A percentile compares a stretch with the other conserved stretches of the same genome.
Evolutionary conservation across 2,329 filamentous ascomycete species (phyloP).

Genomic region (Zymoseptoria brevis): DNA sequence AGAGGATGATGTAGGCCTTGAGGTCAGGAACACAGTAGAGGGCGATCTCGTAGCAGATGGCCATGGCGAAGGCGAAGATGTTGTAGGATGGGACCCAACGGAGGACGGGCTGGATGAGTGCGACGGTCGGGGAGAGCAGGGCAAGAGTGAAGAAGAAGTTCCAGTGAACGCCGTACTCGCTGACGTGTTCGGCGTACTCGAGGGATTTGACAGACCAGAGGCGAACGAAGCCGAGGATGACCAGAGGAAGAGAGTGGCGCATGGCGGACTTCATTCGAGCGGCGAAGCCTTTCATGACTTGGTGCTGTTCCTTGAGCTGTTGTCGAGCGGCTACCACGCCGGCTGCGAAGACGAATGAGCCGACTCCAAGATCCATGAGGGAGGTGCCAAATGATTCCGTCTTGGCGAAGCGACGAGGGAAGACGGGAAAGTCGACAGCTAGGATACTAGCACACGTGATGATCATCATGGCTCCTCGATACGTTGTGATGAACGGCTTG

Average conservation of each 20-base stretch:
- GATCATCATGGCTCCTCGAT: conserved; percentile 85
- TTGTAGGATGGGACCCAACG: conserved; percentile 68
- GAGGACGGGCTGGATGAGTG: conserved; percentile 67
- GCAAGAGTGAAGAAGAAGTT: conserved; percentile 98
- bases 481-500: conserved; percentile 88
- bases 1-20: conserved; percentile 73
- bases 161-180: conserved; percentile 97
- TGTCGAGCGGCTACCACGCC: conserved; percentile 84
- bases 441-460: conserved; percentile 84
- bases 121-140: conserved; percentile 80
- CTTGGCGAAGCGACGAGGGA: conserved; percentile 91
- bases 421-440: conserved; percentile 91
- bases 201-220: conserved; percentile 85
- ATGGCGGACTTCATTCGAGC: conserved; percentile 58
- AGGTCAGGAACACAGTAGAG: conserved; percentile 66
- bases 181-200: conserved; percentile 94
- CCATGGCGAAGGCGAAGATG: conserved; percentile 61
- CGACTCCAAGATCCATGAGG: conserved; percentile 96
- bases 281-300: conserved; percentile 39
- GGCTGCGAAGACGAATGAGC: conserved; percentile 92
- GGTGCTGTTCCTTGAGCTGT: conserved; percentile 55
- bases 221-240: conserved; percentile 71
- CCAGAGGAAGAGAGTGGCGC: conserved; percentile 73
- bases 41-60: conserved; percentile 61
- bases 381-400: conserved; percentile 99